A percentile compares a stretch with the other conserved stretches of the same genome.
Evolutionary conservation across 805 yeast species (phyloP).

Genomic region (Saturnispora zaruensis): DNA sequence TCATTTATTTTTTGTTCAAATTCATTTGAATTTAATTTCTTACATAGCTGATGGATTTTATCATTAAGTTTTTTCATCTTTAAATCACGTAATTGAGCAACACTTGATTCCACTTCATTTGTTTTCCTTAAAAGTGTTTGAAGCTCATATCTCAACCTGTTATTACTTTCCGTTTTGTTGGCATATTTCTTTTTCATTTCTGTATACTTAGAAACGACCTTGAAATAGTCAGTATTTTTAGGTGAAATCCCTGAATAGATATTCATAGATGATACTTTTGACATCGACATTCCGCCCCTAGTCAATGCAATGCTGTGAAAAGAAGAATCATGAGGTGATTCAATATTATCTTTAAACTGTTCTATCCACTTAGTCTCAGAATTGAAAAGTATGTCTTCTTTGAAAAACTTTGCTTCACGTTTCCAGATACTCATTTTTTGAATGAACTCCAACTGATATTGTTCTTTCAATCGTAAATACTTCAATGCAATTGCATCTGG

Average conservation of each 20-base stretch:
- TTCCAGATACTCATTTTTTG: constrained; percentile 7
- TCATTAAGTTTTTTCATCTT: constrained; percentile 27
- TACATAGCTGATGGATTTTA: constrained; percentile 9
- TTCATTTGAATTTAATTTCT: background rate
- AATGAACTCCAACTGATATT: constrained; percentile 11
- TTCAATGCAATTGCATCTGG: constrained; percentile 13
- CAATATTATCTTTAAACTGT: background rate
- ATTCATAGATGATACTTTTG: constrained; percentile 1
- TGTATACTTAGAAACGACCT: constrained; percentile 18
- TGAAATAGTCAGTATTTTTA: constrained; percentile 5
- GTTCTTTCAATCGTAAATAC: constrained; percentile 10
- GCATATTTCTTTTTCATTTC: constrained; percentile 32
- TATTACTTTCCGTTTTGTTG: constrained; percentile 48
- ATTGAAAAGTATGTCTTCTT: background rate
- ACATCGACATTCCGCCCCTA: constrained; percentile 1
- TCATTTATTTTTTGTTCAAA: background rate
- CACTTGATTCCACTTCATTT: constrained; percentile 57
- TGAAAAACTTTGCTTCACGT: constrained; percentile 1
- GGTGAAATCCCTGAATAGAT: background rate
- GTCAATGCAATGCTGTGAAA: constrained; percentile 1
- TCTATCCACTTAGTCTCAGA: constrained; percentile 8
- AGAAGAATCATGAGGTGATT: background rate
- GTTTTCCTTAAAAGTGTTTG: constrained; percentile 50
- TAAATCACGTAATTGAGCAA: constrained; percentile 28
- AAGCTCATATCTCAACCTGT: constrained; percentile 58